Evolutionary conservation across 73 alveolate genomes (phyloP), one percentile per base, ranked within the genome.

Genomic region (Uronychia binucleata): DNA sequence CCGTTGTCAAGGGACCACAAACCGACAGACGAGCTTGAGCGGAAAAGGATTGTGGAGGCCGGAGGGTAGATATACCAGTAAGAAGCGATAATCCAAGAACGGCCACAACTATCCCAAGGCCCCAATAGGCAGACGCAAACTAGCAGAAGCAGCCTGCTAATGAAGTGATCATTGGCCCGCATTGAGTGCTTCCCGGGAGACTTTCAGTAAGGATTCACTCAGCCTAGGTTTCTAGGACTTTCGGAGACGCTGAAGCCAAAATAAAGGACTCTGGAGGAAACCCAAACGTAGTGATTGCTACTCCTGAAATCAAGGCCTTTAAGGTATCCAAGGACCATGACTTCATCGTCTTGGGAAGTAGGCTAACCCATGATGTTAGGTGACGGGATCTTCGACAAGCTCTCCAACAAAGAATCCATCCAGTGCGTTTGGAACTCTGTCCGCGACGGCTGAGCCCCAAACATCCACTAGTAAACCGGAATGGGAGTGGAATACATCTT

Each of bases 161-260:
- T n/a, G n/a, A n/a, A 0, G 60, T 81, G 25, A 93, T 96, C 59
- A 77, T 93, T 13, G 99, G 99, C 1, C 99, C 99, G 34, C 90
- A 86, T 34, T 87, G 99, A 46, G 96, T 96, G 57, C 81, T 93
- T 0, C 99, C 99, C 1, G 99, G 99, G 25, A 91, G 98, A 77
- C 92, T 98, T 27, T 93, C 98, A 31, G 99, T 46, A 46, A 46
- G 5, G n/a, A 46, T 46, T 46, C 67, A 5, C 67, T 46, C 19
- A 46, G 5, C 19, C 67, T 19, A 46, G 67, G 67, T 98, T 11
- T 90, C 99, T 57, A 93, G 99, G 77, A 92, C 99, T 30, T 87
- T 98, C 77, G 99, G 99, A 25, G 99, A 98, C 90, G 91, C 89
- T 0, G 99, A 98, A 75, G 99, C 99, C 33, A 98, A 98, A 89